Percentiles rank a stretch among this genome's conserved stretches.
Conservation (phyloP, 2,329 filamentous ascomycete genomes). For the Curvularia spicifera region DNA sequence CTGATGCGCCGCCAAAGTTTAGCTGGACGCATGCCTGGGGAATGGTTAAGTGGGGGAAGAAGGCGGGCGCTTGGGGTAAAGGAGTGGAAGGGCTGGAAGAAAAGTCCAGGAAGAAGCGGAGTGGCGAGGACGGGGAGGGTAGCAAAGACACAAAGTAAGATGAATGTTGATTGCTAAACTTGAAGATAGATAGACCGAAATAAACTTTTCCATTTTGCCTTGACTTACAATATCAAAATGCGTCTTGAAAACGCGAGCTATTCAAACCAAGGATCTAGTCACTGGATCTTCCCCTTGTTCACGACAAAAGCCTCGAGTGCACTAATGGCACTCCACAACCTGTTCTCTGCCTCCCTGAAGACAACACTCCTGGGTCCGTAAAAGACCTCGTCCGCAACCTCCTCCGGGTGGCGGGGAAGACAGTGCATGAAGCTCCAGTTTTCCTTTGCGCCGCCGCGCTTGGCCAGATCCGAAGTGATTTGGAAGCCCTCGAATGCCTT, state of each 20-base stretch:
- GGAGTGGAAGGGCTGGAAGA: slow-evolving; percentile 56
- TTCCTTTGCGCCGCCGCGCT: slow-evolving; percentile 82
- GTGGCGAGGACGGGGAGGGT: background rate
- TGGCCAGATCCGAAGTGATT: slow-evolving; percentile 84
- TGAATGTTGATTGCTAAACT: background rate
- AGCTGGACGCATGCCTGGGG: slow-evolving; percentile 62
- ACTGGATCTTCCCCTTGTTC: slow-evolving; percentile 83
- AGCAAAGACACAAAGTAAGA: background rate
- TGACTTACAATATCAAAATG: background rate
- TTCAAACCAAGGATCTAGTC: slow-evolving; percentile 40
- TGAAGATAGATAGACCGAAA: background rate
- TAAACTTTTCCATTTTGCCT: background rate
- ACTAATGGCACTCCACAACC: slow-evolving; percentile 87
- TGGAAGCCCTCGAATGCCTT: slow-evolving; percentile 89
- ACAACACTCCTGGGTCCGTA: slow-evolving; percentile 85
- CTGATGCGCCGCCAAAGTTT: slow-evolving; percentile 59
- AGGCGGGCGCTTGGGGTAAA: slow-evolving; percentile 60
- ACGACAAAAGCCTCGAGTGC: slow-evolving; percentile 88
- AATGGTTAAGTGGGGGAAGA: slow-evolving; percentile 60
- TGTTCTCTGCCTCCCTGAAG: slow-evolving; percentile 93
- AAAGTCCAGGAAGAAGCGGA: slow-evolving; percentile 44
- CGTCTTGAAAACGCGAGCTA: background rate
- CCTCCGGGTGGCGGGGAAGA: slow-evolving; percentile 86
- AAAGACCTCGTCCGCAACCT: slow-evolving; percentile 94
- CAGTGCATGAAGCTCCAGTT: slow-evolving; percentile 99